Conservation (phyloP, 2,329 filamentous ascomycete genomes). For the Aspergillus oerlinghausenensis region DNA sequence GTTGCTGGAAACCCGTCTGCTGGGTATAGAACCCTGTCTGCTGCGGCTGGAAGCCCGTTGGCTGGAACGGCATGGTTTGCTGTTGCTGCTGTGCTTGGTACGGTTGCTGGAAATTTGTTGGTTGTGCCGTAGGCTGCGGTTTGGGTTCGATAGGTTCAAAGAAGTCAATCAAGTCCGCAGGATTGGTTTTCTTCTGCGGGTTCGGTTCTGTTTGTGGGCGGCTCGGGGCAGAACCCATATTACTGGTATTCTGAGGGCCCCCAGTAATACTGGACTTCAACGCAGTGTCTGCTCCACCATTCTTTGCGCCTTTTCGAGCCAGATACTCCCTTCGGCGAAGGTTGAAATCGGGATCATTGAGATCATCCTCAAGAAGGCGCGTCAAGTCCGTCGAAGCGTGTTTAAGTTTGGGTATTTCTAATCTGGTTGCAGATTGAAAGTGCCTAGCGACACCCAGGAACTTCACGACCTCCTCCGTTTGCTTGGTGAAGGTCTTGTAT, state of each 20-base stretch:
- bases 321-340: slow-evolving; percentile 88
- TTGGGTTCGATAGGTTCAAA: slow-evolving; percentile 91
- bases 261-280: slow-evolving; percentile 21
- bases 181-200: slow-evolving; percentile 33
- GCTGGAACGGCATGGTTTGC: slow-evolving; percentile 14
- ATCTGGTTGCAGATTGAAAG: slow-evolving; percentile 84
- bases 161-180: slow-evolving; percentile 82
- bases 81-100: slow-evolving; percentile 20
- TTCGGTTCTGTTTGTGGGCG: slow-evolving; percentile 27
- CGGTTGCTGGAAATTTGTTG: slow-evolving; percentile 37
- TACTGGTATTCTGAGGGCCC: slow-evolving; percentile 22
- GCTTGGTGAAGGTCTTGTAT: slow-evolving; percentile 85
- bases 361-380: slow-evolving; percentile 85
- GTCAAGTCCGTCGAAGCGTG: slow-evolving; percentile 91
- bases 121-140: slow-evolving; percentile 63
- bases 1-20: slow-evolving; percentile 35
- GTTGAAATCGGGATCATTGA: slow-evolving; percentile 93
- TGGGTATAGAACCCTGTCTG: slow-evolving; percentile 30
- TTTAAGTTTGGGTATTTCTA: slow-evolving; percentile 95
- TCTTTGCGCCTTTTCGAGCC: slow-evolving; percentile 74
- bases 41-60: slow-evolving; percentile 34
- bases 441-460: slow-evolving; percentile 83
- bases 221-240: slow-evolving; percentile 18
- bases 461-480: slow-evolving; percentile 88
- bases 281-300: slow-evolving; percentile 41